Base-by-base conservation (phyloP, 2,329 filamentous ascomycete genomes). In the Cladosporium sp. region DNA sequence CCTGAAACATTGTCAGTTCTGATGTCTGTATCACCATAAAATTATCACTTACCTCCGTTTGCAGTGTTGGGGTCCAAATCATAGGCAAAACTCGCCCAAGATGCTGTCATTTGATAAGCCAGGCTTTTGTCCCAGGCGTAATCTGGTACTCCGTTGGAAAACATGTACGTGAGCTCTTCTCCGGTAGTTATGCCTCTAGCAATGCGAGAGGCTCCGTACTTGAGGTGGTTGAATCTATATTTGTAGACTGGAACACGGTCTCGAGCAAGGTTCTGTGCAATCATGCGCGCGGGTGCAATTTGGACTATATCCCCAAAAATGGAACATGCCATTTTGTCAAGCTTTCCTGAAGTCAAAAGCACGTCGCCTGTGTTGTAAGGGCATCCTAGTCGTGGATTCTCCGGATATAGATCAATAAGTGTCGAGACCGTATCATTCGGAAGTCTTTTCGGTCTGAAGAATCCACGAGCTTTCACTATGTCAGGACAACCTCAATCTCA, bases 151-250 rank as follows among this genome's bases (percentile, higher is more conserved):
- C 44, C 44, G 10, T 48, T 48, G 8, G 44, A 48, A 9, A 48
- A 48, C 44, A 48, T 34, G 15, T 48, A 48, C 28, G 44, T 17
- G 10, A 32, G 25, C 44, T 48, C 44, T 17, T 17, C 25, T 34
- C 44, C 44, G 19, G 44, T 48, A 5, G 44, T 48, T 10, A 48
- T 48, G 13, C 44, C 44, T 17, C 28, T 34, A 17, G 8, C 20
- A 4, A 48, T 25, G 17, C n/a, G 32, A 7, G 72, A 66, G 1
- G 75, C 63, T 6, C 72, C 71, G 32, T 71, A 70, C 6, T 70
- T 65, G 8, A 61, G 62, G 4, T 78, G 75, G 57, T 80, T 73
- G 61, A 79, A 80, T 36, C 75, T 71, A 69, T 80, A 81, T n/a
- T 62, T 65, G 59, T 71, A 76, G 0, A 64, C 50, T 47, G 52